phyloP scores from a whole-genome alignment of 2,329 filamentous ascomycete species.

The Drechslera avenae region DNA sequence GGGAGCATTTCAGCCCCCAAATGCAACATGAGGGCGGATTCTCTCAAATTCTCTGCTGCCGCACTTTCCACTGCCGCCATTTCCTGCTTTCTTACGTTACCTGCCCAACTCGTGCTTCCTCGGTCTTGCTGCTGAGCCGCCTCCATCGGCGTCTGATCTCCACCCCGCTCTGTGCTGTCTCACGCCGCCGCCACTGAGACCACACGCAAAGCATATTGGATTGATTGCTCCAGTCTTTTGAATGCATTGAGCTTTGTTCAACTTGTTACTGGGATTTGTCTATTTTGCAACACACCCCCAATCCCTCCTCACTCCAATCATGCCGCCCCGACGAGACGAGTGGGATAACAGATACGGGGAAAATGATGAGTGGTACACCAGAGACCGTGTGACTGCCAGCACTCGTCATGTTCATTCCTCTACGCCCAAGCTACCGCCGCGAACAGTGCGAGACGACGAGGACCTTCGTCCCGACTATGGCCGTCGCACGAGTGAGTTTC shows the following conservation, averaged over 20 bases:
- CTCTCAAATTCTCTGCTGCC: constrained; percentile 28
- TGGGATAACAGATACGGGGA: constrained; percentile 36
- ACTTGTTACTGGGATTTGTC: no score
- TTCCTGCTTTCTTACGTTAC: constrained; percentile 19
- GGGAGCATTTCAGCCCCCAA: constrained; percentile 33
- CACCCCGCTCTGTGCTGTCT: constrained; percentile 26
- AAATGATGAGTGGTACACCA: constrained; percentile 41
- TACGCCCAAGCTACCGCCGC: constrained; percentile 19
- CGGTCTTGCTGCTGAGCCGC: constrained; percentile 32
- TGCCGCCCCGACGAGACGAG: constrained; percentile 33
- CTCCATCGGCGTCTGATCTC: constrained; percentile 15
- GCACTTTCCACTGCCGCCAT: constrained; percentile 22
- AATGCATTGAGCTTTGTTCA: background rate
- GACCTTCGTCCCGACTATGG: constrained; percentile 23
- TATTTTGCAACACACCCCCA: background rate
- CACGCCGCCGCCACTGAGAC: constrained; percentile 20
- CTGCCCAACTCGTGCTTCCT: constrained; percentile 24
- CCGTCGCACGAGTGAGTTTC: constrained; percentile 38
- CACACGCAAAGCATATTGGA: constrained; percentile 6
- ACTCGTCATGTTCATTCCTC: constrained; percentile 39
- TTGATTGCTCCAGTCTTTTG: constrained; percentile 16
- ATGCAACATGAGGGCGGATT: constrained; percentile 16
- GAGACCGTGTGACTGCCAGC: constrained; percentile 26
- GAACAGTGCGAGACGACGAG: constrained; percentile 24
- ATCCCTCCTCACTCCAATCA: background rate